Conservation (phyloP, 1,139 yeast species). For the Yamadazyma atmosphaerica region DNA sequence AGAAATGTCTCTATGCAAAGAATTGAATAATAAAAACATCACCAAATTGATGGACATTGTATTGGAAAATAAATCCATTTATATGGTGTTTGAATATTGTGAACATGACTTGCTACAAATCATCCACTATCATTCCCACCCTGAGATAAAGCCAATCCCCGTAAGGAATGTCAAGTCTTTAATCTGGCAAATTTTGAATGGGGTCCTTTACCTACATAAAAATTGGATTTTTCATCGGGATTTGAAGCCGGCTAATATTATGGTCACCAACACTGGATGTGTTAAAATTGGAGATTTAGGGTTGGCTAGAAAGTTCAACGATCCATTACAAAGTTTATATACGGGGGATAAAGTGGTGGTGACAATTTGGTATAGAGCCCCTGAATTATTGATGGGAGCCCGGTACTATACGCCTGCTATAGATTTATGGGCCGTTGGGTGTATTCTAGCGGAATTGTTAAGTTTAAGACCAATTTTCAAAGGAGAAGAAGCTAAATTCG, state of each 20-base stretch:
- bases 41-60: conserved; percentile 80
- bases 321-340: conserved; percentile 84
- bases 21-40: conserved; percentile 75
- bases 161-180: conserved; percentile 76
- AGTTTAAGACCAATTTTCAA: conserved; percentile 91
- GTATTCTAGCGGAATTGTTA: conserved; percentile 88
- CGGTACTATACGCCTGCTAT: conserved; percentile 94
- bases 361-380: conserved; percentile 97
- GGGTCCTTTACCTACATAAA: conserved; percentile 87
- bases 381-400: conserved; percentile 87
- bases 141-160: conserved; percentile 77
- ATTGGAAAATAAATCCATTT: conserved; percentile 87
- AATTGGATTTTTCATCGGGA: conserved; percentile 97
- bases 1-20: conserved; percentile 94
- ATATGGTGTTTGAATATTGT: conserved; percentile 93
- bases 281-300: conserved; percentile 97
- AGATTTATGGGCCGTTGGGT: conserved; percentile 97
- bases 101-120: conserved; percentile 94
- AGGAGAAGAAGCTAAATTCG: conserved; percentile 97
- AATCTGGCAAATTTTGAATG: conserved; percentile 89
- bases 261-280: conserved; percentile 87
- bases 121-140: conserved; percentile 91
- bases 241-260: conserved; percentile 94
- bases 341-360: conserved; percentile 97
- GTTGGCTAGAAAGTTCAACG: conserved; percentile 84